Evolutionary conservation across 495 filamentous ascomycete species (phyloP), one percentile per base, ranked within the genome.

Genomic region (Talaromyces adpressus): DNA sequence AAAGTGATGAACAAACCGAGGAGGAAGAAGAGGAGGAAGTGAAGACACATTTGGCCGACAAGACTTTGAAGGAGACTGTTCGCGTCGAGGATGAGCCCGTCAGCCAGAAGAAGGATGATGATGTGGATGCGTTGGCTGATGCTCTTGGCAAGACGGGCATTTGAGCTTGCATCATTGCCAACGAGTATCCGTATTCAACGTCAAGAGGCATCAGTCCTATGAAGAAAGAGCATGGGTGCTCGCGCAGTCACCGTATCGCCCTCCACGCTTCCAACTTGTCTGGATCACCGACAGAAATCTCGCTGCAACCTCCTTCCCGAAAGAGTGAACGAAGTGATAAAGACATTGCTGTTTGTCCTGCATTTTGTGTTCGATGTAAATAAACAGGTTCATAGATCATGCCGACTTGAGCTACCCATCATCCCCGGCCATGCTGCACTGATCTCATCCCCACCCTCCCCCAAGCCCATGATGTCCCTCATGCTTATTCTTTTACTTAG

Each of bases 101-200:
- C 9, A 79, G 85, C 12, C 84, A 91, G 75, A 75, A 84, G 70
- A 81, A 91, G 70, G 91, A 96, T 73, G 79, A 82, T 68, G 87
- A 88, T 29, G 90, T 97, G 39, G 93, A 97, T 71, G 85, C 85
- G 18, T 78, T 97, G 64, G 90, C 92, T 7, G 85, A 87, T 68
- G 79, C 83, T 66, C 75, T 98, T 60, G 85, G 77, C 52, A 90
- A 90, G 78, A 88, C 92, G 29, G 72, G 64, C 54, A 58, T 77
- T 36, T 77, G 75, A 49, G 7, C 45, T 18, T 20, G 20, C 18
- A 18, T 22, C n/a, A 49, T 20, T 20, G 16, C 18, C 18, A 18
- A 49, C 22, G n/a, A 49, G 8, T 20, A 49, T 8, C 5, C 45
- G 18, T 18, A 18, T 20, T 16, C n/a, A 20, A 4, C 39, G n/a